Evolutionary conservation across 2,329 filamentous ascomycete species (phyloP).

Genomic region (Diaporthe vaccinii): DNA sequence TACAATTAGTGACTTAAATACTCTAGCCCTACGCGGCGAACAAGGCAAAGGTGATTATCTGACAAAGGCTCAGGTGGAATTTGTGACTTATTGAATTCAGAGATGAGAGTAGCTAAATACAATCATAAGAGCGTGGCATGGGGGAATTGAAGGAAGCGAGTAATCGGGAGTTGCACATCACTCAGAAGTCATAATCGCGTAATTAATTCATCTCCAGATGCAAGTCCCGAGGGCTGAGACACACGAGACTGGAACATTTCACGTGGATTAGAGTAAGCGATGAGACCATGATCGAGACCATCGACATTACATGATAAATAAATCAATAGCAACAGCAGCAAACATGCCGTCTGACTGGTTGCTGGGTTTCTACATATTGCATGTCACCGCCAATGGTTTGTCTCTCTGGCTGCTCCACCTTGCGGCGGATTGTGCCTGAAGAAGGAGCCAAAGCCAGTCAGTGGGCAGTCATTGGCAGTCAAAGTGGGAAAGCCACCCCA

Average conservation of each 20-base stretch:
- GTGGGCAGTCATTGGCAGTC: background rate
- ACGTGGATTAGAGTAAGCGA: background rate
- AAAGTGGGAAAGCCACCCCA: background rate
- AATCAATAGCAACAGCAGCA: background rate
- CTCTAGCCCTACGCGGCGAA: too few species aligned
- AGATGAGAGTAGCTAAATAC: too few species aligned
- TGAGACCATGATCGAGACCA: background rate
- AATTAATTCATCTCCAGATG: background rate
- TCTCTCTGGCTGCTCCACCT: background rate
- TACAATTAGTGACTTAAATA: background rate
- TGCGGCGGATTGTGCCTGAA: background rate
- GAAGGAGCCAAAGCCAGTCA: background rate
- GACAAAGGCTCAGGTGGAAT: background rate
- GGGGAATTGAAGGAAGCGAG: background rate
- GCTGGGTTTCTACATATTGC: background rate
- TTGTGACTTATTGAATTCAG: background rate
- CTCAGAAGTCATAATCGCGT: background rate
- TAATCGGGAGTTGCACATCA: background rate
- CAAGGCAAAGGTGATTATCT: background rate
- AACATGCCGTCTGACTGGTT: background rate
- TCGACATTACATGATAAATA: background rate
- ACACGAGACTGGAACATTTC: background rate
- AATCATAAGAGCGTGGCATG: background rate
- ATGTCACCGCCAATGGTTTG: background rate
- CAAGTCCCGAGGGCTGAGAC: slow-evolving; percentile 5